Percentiles rank a stretch among this genome's conserved stretches.
These are phyloP conservation scores for Bipolaris sorokiniana DNA, from an alignment of 2,329 filamentous ascomycete genomes.

Conservation along the genomic window DNA sequence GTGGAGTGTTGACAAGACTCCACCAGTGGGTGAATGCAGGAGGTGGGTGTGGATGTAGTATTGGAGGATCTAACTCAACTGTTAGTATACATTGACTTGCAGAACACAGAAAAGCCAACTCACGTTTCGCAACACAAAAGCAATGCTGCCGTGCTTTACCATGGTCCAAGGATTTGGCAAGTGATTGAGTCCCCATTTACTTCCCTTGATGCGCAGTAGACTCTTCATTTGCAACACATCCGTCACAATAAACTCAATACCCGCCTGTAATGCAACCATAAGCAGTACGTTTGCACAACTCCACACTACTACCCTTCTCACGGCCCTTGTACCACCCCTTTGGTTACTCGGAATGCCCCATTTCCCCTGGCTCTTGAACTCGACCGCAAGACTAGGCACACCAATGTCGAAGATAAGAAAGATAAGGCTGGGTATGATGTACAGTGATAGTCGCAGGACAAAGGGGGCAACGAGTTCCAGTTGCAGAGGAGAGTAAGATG, in stretches of 20 bases:
- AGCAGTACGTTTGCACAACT: slow-evolving; percentile 63
- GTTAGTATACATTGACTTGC: slow-evolving; percentile 17
- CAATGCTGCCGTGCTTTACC: slow-evolving; percentile 60
- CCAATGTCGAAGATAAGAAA: slow-evolving; percentile 76
- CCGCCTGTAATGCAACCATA: slow-evolving; percentile 60
- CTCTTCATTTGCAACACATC: slow-evolving; percentile 61
- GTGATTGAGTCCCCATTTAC: slow-evolving; percentile 64
- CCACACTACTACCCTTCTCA: slow-evolving; percentile 60
- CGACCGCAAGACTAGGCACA: slow-evolving; percentile 70
- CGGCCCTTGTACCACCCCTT: slow-evolving; percentile 49
- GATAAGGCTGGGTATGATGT: slow-evolving; percentile 72
- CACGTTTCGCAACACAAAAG: slow-evolving; percentile 64
- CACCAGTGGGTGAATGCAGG: slow-evolving; percentile 62
- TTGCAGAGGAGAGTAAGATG: slow-evolving; percentile 75
- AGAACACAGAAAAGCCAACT: slow-evolving; percentile 21
- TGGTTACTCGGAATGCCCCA: slow-evolving; percentile 54
- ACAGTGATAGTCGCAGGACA: slow-evolving; percentile 71
- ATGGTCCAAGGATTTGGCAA: slow-evolving; percentile 69
- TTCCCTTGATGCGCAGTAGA: slow-evolving; percentile 64
- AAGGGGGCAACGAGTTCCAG: slow-evolving; percentile 77
- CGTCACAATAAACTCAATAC: slow-evolving; percentile 62
- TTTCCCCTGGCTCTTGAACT: slow-evolving; percentile 71
- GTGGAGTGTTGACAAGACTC: slow-evolving; percentile 51
- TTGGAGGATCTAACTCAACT: slow-evolving; percentile 59
- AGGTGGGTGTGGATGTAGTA: slow-evolving; percentile 77